Base-by-base conservation (phyloP, 2,329 filamentous ascomycete species). In the Canariomyces notabilis region DNA sequence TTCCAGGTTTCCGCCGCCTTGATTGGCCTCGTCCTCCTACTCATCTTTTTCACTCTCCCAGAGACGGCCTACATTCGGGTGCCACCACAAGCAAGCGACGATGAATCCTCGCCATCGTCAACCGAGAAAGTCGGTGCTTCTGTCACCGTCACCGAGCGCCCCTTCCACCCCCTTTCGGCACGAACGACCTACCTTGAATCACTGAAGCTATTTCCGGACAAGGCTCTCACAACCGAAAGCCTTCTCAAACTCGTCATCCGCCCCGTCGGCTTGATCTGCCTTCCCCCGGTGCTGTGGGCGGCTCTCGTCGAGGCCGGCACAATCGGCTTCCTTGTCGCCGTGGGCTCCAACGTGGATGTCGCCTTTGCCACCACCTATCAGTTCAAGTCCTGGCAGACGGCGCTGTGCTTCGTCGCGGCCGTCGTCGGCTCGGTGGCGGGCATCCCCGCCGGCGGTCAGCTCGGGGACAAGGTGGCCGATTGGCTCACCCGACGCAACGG, bases 251-350 rank as follows among this genome's bases (percentile, higher is more conserved):
- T 80, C 53, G 66, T 72, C 44, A 32, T 72, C 6, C 72, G 77
- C 0, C 76, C 76, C 1, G 57, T 79, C 16, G 64, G 69, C 2
- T 61, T 80, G 21, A 68, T 78, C 9, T 46, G 67, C 2, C 64
- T 80, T 1, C 77, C 76, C 5, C 67, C 73, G 0, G 71, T 80
- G 0, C 61, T 80, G 2, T 80, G 76, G 76, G 73, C 73, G 3
- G 72, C 76, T 9, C 61, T 78, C 2, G 70, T 77, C 15, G 69
- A 75, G 61, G 67, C 75, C 1, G 74, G 73, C 3, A 76, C 75
- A 1, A 76, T 80, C 44, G 75, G 75, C 1, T 79, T 79, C 56
- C 59, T 77, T 1, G 72, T 77, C 0, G 75, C 76, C 12, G 72
- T 80, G 9, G 71, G 73, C 0, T 74, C 77, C 36, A 79, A 79